Conservation (phyloP, 2,329 filamentous ascomycete species). For the Alternaria ventricosa region DNA sequence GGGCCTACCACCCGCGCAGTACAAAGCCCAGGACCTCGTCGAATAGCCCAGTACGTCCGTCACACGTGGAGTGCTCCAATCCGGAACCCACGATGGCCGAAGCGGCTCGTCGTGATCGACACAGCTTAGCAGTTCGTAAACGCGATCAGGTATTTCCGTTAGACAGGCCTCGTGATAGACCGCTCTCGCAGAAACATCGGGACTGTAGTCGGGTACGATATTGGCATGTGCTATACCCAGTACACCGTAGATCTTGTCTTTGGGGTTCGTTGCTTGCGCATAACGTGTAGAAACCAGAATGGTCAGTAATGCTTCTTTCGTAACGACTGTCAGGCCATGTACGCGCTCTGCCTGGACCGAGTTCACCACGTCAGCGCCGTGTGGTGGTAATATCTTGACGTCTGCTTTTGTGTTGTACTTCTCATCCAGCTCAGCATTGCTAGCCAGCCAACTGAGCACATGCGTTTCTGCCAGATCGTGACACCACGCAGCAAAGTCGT, state of each 20-base stretch:
- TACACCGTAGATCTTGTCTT: conserved; percentile 37
- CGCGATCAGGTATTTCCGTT: conserved; percentile 5
- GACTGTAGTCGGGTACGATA: conserved; percentile 23
- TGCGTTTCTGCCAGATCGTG: conserved; percentile 13
- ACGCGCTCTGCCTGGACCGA: conserved; percentile 20
- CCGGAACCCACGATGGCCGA: conserved; percentile 31
- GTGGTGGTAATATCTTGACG: not conserved
- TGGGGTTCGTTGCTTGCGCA: conserved; percentile 26
- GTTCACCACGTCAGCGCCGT: conserved; percentile 13
- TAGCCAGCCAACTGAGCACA: conserved; percentile 15
- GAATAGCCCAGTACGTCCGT: conserved; percentile 30
- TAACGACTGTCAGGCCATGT: not conserved
- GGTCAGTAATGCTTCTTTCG: conserved; percentile 12
- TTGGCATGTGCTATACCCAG: conserved; percentile 21
- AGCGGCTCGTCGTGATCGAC: conserved; percentile 30
- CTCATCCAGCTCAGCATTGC: conserved; percentile 3
- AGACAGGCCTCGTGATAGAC: conserved; percentile 28
- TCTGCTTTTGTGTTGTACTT: not conserved
- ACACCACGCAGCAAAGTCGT: conserved; percentile 31
- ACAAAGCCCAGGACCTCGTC: conserved; percentile 27
- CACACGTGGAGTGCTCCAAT: conserved; percentile 28
- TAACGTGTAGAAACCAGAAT: conserved; percentile 29
- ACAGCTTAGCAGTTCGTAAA: conserved; percentile 26
- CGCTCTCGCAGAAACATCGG: conserved; percentile 13
- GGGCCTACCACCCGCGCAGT: conserved; percentile 17